Percentiles rank a stretch among this genome's conserved stretches.
Evolutionary conservation across 1,284 basidiomycete species (phyloP).

Genomic region (Austropuccinia psidii): DNA sequence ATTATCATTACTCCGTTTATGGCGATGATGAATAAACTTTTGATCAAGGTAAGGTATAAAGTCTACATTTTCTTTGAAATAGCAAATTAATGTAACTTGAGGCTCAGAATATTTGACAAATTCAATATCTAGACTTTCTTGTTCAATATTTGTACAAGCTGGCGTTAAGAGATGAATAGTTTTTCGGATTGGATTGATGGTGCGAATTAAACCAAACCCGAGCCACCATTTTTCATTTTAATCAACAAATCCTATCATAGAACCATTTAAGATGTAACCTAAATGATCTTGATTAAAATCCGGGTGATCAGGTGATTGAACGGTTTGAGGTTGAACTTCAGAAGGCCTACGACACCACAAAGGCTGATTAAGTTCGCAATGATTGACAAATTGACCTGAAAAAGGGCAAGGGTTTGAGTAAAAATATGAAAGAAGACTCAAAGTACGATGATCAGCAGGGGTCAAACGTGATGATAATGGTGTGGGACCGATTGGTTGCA

Average conservation of each 20-base stretch:
- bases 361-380: background rate
- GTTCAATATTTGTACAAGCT: background rate
- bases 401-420: background rate
- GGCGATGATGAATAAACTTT: no score
- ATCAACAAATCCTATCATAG: constrained; percentile 3
- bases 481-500: constrained; percentile 32
- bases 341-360: constrained; percentile 11
- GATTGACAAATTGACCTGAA: background rate
- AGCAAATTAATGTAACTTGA: background rate
- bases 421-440: constrained; percentile 15
- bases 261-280: constrained; percentile 2
- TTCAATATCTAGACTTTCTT: background rate
- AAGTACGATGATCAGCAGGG: constrained; percentile 4
- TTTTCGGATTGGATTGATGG: background rate
- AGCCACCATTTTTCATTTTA: background rate
- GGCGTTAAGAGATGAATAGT: constrained; percentile 14
- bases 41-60: constrained; percentile 5
- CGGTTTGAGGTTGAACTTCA: background rate
- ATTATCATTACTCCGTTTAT: background rate
- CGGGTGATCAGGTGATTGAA: constrained; percentile 8
- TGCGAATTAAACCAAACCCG: constrained; percentile 6
- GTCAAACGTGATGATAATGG: constrained; percentile 15
- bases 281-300: constrained; percentile 17
- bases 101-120: constrained; percentile 22
- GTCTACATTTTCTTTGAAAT: no score